Percentiles rank a stretch among this genome's conserved stretches.
phyloP scores from a whole-genome alignment of 176 grass and related monocot genomes.

The Tillandsia fasciculata region DNA sequence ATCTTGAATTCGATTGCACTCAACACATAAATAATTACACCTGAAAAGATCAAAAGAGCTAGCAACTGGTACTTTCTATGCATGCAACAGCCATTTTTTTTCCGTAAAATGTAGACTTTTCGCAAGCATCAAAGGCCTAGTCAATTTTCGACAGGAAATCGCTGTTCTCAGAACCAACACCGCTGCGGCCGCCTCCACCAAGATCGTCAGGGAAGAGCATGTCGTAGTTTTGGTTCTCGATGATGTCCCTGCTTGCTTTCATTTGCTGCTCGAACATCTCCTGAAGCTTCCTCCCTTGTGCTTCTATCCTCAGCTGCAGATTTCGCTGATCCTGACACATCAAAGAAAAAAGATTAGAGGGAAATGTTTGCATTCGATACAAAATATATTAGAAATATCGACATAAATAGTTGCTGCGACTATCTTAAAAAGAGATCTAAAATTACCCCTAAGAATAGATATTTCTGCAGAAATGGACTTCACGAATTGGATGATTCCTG shows the following conservation, averaged over 20 bases:
- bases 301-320: slow-evolving; percentile 82
- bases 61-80: too few species aligned
- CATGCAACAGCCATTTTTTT: too few species aligned
- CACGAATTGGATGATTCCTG: too few species aligned
- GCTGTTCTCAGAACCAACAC: slow-evolving; percentile 10
- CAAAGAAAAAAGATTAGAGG: neutral
- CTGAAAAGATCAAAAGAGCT: too few species aligned
- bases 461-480: too few species aligned
- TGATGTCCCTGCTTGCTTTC: slow-evolving; percentile 33
- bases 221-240: slow-evolving; percentile 16
- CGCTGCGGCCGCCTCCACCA: neutral
- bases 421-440: too few species aligned
- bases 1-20: too few species aligned
- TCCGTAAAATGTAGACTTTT: neutral
- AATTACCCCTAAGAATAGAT: too few species aligned
- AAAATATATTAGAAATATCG: too few species aligned
- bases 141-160: slow-evolving; percentile 43
- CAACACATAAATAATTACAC: too few species aligned
- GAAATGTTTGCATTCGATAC: neutral
- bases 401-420: too few species aligned
- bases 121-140: slow-evolving; percentile 14
- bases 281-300: slow-evolving; percentile 61
- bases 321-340: slow-evolving; percentile 45
- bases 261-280: slow-evolving; percentile 79
- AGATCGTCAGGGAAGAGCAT: neutral